Percentiles rank a stretch among this genome's conserved stretches.
Conservation (phyloP, 495 filamentous ascomycete species). For the Ascobolus immersus region DNA sequence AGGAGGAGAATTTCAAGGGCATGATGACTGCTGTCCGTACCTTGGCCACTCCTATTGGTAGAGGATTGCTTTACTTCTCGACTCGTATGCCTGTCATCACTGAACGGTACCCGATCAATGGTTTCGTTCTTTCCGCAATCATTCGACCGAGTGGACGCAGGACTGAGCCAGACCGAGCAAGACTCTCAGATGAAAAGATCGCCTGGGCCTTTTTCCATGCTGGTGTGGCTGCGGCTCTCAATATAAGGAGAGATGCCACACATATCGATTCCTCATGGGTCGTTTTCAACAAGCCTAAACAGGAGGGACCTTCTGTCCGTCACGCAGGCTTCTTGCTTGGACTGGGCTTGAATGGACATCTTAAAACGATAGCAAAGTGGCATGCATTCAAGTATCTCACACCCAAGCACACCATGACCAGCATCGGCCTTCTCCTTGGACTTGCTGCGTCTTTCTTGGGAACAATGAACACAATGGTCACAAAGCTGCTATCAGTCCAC, state of each 20-base stretch:
- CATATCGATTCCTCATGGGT: slow-evolving; percentile 98
- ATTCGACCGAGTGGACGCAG: slow-evolving; percentile 80
- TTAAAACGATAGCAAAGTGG: slow-evolving; percentile 87
- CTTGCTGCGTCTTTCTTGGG: slow-evolving; percentile 81
- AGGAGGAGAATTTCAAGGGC: slow-evolving; percentile 74
- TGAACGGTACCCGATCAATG: slow-evolving; percentile 61
- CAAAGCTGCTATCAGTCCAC: slow-evolving; percentile 87
- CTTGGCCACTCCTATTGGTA: slow-evolving; percentile 59
- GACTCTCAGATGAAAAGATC: slow-evolving; percentile 81
- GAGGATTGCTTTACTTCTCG: slow-evolving; percentile 62
- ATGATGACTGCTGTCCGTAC: slow-evolving; percentile 66
- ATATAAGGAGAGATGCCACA: slow-evolving; percentile 67
- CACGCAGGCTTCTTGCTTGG: slow-evolving; percentile 86
- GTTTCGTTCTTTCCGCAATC: slow-evolving; percentile 65
- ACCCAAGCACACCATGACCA: slow-evolving; percentile 96
- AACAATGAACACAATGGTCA: slow-evolving; percentile 87
- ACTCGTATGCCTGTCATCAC: slow-evolving; percentile 64
- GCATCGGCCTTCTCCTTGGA: slow-evolving; percentile 77
- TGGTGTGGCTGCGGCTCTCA: slow-evolving; percentile 69
- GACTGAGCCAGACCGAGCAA: slow-evolving; percentile 55
- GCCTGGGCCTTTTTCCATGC: slow-evolving; percentile 97
- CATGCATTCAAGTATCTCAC: slow-evolving; percentile 95
- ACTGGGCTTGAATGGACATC: slow-evolving; percentile 81
- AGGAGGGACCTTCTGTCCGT: slow-evolving; percentile 70
- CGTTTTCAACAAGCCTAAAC: slow-evolving; percentile 82